phyloP scores from a whole-genome alignment of 768 basidiomycete species.

The Coprinopsis strossmayeri region DNA sequence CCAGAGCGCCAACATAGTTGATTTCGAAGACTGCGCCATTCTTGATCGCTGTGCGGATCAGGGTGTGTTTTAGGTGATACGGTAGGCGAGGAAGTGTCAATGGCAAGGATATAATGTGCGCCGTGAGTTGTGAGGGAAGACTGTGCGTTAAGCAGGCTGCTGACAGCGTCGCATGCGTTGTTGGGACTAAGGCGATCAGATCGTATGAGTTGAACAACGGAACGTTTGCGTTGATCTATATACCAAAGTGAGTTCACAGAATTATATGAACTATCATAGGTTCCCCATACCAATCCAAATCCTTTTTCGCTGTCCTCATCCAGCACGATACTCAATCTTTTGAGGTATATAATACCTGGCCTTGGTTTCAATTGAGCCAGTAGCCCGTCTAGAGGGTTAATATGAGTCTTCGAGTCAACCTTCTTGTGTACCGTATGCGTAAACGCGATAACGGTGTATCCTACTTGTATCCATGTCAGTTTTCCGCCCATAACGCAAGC shows the following conservation, averaged over 20 bases:
- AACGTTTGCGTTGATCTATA: constrained; percentile 66
- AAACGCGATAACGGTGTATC: constrained; percentile 77
- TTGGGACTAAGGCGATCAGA: constrained; percentile 69
- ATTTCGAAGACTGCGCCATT: constrained; percentile 84
- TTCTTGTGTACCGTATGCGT: constrained; percentile 67
- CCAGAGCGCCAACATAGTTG: constrained; percentile 67
- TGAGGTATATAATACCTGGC: constrained; percentile 58
- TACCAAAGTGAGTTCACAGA: not conserved
- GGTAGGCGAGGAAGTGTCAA: constrained; percentile 72
- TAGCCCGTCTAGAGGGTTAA: constrained; percentile 55
- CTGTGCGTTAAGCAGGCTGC: constrained; percentile 77
- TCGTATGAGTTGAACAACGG: constrained; percentile 63
- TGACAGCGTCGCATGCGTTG: constrained; percentile 66
- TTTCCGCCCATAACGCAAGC: not conserved
- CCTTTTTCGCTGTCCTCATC: constrained; percentile 85
- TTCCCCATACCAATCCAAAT: constrained; percentile 59
- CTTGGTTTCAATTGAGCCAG: constrained; percentile 56
- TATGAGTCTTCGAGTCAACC: constrained; percentile 64
- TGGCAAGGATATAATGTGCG: constrained; percentile 77
- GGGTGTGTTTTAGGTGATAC: constrained; percentile 78
- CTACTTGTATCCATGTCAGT: constrained; percentile 46
- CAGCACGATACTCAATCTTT: constrained; percentile 72
- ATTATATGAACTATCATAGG: not conserved
- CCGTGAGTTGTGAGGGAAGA: constrained; percentile 66
- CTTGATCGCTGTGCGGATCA: constrained; percentile 72